phyloP scores from a whole-genome alignment of 805 yeast genomes.

The Yarrowia sp. region DNA sequence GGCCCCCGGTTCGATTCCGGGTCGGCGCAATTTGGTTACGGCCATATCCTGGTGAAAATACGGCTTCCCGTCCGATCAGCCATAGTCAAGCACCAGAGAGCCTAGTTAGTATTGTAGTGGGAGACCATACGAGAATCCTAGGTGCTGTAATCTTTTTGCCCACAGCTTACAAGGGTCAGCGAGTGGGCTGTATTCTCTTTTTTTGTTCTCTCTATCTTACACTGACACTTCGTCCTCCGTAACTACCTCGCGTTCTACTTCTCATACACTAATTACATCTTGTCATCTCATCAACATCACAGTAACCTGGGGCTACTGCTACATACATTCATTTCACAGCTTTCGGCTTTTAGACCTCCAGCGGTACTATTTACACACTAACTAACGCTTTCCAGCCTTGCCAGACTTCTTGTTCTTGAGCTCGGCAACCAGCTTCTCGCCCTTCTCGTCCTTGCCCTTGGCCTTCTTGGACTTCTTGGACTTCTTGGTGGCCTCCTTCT shows the following conservation, averaged over 20 bases:
- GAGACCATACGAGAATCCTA: conserved; percentile 39
- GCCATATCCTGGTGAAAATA: conserved; percentile 39
- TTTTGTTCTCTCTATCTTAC: too few species aligned
- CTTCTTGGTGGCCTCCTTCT: conserved; percentile 46
- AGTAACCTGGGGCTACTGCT: too few species aligned
- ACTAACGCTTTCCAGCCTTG: conserved; percentile 26
- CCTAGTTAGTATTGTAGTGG: conserved; percentile 39
- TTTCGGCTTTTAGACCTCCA: background rate
- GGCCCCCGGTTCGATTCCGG: conserved; percentile 40
- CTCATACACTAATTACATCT: too few species aligned
- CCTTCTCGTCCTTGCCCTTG: conserved; percentile 39
- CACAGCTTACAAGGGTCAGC: too few species aligned
- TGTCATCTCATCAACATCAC: too few species aligned
- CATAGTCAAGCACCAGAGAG: conserved; percentile 39
- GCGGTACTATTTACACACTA: conserved; percentile 12
- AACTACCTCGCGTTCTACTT: too few species aligned
- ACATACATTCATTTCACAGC: conserved; percentile 6
- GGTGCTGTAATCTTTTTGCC: conserved; percentile 35
- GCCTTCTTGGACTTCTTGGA: conserved; percentile 53
- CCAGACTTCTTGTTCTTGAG: conserved; percentile 34
- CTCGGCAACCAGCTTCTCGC: conserved; percentile 37
- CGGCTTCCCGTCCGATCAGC: conserved; percentile 40
- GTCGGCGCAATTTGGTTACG: conserved; percentile 39
- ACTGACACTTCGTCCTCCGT: too few species aligned
- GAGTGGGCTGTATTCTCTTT: background rate